Evolutionary conservation across 2,329 filamentous ascomycete genomes (phyloP).

Genomic region (Trichoderma gracile): DNA sequence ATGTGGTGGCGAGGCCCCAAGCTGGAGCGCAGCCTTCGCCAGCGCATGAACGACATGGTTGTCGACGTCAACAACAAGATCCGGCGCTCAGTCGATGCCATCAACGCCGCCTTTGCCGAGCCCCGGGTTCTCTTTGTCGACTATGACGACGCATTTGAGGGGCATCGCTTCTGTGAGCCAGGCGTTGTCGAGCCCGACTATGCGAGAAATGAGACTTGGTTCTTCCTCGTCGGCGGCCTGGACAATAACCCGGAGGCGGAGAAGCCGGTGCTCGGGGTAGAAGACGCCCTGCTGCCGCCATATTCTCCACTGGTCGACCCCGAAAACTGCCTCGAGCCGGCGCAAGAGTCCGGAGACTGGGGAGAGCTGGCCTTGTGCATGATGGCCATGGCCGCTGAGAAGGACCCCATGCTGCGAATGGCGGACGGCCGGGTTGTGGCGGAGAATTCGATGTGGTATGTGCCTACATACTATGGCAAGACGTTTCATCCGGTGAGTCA

Average conservation of each 20-base stretch:
- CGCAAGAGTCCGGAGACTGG: constrained; percentile 45
- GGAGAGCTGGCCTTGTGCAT: constrained; percentile 46
- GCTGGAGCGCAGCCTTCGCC: constrained; percentile 43
- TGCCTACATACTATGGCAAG: constrained; percentile 50
- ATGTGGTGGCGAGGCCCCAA: constrained; percentile 49
- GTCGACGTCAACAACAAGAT: constrained; percentile 46
- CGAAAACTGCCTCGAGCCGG: constrained; percentile 38
- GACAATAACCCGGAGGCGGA: constrained; percentile 38
- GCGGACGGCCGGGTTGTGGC: constrained; percentile 33
- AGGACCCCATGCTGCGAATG: constrained; percentile 39
- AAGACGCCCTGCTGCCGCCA: constrained; percentile 31
- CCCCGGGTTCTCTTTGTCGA: constrained; percentile 48
- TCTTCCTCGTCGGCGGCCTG: constrained; percentile 49
- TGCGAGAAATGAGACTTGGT: constrained; percentile 47
- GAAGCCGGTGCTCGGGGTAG: neutral
- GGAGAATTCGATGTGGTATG: constrained; percentile 47
- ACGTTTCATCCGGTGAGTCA: constrained; percentile 46
- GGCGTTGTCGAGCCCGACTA: constrained; percentile 48
- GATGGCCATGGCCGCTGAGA: constrained; percentile 44
- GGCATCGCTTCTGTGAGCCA: constrained; percentile 48
- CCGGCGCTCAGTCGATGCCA: constrained; percentile 36
- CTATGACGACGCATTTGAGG: constrained; percentile 47
- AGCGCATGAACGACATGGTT: constrained; percentile 49
- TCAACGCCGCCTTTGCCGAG: constrained; percentile 42
- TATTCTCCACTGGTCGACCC: constrained; percentile 42